Conservation (phyloP, 2,329 filamentous ascomycete genomes). For the Verticillium zaregamsianum region DNA sequence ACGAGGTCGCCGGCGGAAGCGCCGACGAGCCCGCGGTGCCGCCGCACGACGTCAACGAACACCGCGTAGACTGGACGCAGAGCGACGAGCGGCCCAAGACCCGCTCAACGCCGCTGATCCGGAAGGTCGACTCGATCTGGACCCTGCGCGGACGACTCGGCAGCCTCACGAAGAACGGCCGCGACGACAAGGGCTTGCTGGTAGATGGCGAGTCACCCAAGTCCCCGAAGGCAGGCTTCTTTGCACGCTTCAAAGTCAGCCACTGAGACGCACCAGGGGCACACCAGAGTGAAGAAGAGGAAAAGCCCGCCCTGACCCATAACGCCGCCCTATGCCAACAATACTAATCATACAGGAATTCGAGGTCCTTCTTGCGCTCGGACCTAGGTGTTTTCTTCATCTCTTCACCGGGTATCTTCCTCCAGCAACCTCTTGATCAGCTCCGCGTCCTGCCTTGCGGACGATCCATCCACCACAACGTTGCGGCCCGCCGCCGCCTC, state of each 20-base stretch:
- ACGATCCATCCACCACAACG: slow-evolving; percentile 2
- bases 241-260: slow-evolving; percentile 35
- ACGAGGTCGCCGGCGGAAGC: slow-evolving; percentile 4
- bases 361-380: background rate
- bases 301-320: background rate
- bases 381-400: background rate
- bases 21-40: slow-evolving; percentile 18
- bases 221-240: slow-evolving; percentile 33
- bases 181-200: slow-evolving; percentile 18
- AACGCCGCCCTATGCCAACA: background rate
- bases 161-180: slow-evolving; percentile 23
- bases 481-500: background rate
- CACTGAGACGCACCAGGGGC: background rate
- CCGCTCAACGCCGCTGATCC: slow-evolving; percentile 24
- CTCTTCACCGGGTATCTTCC: slow-evolving; percentile 31
- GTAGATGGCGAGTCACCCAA: slow-evolving; percentile 18
- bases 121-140: slow-evolving; percentile 46
- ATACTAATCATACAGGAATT: background rate
- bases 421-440: slow-evolving; percentile 46
- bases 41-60: slow-evolving; percentile 22
- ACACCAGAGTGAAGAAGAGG: background rate
- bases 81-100: slow-evolving; percentile 38
- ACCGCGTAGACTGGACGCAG: slow-evolving; percentile 55
- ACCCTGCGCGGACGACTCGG: slow-evolving; percentile 38
- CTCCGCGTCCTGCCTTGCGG: slow-evolving; percentile 42